Evolutionary conservation across 2,329 filamentous ascomycete species (phyloP), one percentile per base, ranked within the genome.

Genomic region (Curvularia sp.): DNA sequence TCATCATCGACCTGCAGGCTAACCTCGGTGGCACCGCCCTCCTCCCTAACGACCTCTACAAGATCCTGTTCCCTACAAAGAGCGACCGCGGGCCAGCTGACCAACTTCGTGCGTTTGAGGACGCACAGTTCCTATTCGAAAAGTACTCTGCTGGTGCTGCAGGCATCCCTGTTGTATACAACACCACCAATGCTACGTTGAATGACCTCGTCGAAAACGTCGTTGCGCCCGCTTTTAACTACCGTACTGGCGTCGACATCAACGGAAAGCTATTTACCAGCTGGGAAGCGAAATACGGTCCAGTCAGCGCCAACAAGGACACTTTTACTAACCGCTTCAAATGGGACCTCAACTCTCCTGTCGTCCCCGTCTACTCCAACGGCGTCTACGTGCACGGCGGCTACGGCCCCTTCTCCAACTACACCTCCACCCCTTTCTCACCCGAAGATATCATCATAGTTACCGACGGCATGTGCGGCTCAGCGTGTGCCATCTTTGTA

Each of bases 41-140:
- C 7, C 80, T 84, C 20, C 86, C 84, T 12, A 86, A 86, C 64
- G 86, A 88, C 67, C 79, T 89, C 31, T 88, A 88, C 76, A 84
- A 85, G 53, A 75, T 82, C 69, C 77, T 87, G 0, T 84, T 85
- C 76, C 85, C 85, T 0, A 61, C 64, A 5, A 74, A 79, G 15
- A 75, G 81, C 7, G 73, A 79, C 4, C 79, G 80, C 4, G 85
- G 83, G 55, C 82, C 82, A 5, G 81, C 79, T 5, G 80, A 80
- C 60, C 82, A 85, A 22, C 78, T 85, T 69, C 79, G 84, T 10
- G 79, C 83, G 2, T 76, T 81, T 33, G 81, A 85, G 55, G 75
- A 76, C 20, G 77, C 83, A 28, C 71, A 80, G 44, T 64, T 81
- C n/a, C 72, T 86, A 13, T 73, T 81, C 61, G 54, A 79, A 61